A percentile compares a stretch with the other conserved stretches of the same genome.
phyloP scores from a whole-genome alignment of 1,284 basidiomycete genomes.

The Sanguinoderma infundibulare region DNA sequence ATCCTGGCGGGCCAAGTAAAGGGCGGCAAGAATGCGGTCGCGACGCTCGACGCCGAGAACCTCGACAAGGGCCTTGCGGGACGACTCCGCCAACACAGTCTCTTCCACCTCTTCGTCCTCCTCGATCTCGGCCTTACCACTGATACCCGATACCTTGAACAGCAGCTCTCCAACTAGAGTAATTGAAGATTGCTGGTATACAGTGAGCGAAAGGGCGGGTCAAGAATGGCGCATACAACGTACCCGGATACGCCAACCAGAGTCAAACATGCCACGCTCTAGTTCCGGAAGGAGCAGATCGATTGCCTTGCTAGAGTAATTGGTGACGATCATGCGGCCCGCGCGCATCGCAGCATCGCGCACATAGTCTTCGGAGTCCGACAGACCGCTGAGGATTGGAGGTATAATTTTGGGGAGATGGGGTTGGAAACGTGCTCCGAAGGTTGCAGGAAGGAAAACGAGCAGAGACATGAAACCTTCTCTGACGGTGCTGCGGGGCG shows the following conservation, averaged over 20 bases:
- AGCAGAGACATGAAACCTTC: conserved; percentile 99
- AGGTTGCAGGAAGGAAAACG: conserved; percentile 96
- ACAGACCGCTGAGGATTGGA: conserved; percentile 91
- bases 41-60: conserved; percentile 89
- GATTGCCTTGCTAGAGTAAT: conserved; percentile 92
- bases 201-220: conserved; percentile 2
- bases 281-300: conserved; percentile 95
- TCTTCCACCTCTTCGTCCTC: conserved; percentile 78
- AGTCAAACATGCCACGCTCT: conserved; percentile 94
- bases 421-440: conserved; percentile 94
- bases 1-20: conserved; percentile 96
- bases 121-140: conserved; percentile 86
- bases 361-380: conserved; percentile 94
- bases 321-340: conserved; percentile 98
- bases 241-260: conserved; percentile 94
- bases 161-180: conserved; percentile 95
- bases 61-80: conserved; percentile 85
- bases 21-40: conserved; percentile 88
- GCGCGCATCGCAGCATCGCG: conserved; percentile 98
- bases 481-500: conserved; percentile 88
- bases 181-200: conserved; percentile 84
- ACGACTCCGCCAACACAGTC: conserved; percentile 71
- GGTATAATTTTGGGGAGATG: conserved; percentile 94
- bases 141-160: conserved; percentile 98
- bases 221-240: conserved; percentile 32